Evolutionary conservation across 2,329 filamentous ascomycete species (phyloP), one percentile per base, ranked within the genome.

Genomic region (Xylaria sp.): DNA sequence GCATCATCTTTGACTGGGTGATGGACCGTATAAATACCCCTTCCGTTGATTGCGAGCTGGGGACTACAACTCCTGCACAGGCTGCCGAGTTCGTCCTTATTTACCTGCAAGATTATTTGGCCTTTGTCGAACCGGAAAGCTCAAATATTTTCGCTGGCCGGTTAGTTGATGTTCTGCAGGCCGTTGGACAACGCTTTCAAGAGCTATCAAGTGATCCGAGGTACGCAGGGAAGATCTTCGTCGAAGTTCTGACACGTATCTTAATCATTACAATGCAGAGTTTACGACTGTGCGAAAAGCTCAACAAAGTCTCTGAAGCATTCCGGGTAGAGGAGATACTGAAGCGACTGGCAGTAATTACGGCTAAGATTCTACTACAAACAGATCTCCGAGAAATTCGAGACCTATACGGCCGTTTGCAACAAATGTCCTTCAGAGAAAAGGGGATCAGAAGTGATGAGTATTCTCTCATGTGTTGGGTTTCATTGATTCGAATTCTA

Each of bases 1-100:
- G 89, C 2, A 81, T 90, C 46, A 78, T 89, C n/a, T 80, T 89
- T 66, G 89, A 91, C 76, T 88, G 84, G 76, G 79, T 90, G 38
- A 76, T 80, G 11, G 87, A 89, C 40, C 80, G 85, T 54, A 66
- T 79, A 42, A 79, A 71, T 58, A 58, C 70, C 10, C 74, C 69
- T 13, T 62, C 59, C 33, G 40, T 63, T 20, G 53, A 66, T 44
- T 28, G 64, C 17, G 75, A 33, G 44, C 76, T 38, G 60, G 49
- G 40, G 28, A 54, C 40, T 62, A 72, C 31, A 65, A 69, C 44
- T 73, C 72, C 72, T 3, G 74, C 79, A 17, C 79, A 79, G 38
- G 81, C 81, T 1, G 75, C 78, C 9, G 76, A 80, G 6, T 88
- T 88, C 56, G 72, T 88, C 4, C 72, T 88, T 15, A 77, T 77